phyloP scores from a whole-genome alignment of 1,139 yeast species.

The Nematodospora anomalae region DNA sequence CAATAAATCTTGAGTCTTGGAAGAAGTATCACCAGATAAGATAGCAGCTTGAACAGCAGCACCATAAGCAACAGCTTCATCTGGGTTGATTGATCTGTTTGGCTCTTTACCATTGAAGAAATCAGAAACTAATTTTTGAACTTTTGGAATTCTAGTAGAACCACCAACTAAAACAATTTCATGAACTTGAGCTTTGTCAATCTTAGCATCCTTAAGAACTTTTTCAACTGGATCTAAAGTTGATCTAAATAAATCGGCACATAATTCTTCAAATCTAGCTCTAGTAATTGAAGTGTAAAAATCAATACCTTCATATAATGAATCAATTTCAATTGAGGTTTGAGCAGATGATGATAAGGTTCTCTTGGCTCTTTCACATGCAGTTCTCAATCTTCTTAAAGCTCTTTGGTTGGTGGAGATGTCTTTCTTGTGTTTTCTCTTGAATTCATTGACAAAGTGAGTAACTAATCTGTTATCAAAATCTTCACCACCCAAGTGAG shows the following conservation, averaged over 20 bases:
- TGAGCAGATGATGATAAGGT: slow-evolving; percentile 95
- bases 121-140: slow-evolving; percentile 94
- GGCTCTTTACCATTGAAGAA: slow-evolving; percentile 97
- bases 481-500: slow-evolving; percentile 96
- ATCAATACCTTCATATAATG: slow-evolving; percentile 93
- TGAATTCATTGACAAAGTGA: slow-evolving; percentile 90
- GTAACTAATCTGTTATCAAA: slow-evolving; percentile 56
- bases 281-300: slow-evolving; percentile 95
- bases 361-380: slow-evolving; percentile 99
- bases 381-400: slow-evolving; percentile 96
- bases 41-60: slow-evolving; percentile 99
- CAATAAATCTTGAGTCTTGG: slow-evolving; percentile 77
- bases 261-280: slow-evolving; percentile 98
- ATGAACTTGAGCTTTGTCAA: slow-evolving; percentile 83
- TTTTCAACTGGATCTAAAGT: slow-evolving; percentile 97
- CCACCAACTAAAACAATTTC: slow-evolving; percentile 99
- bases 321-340: slow-evolving; percentile 95
- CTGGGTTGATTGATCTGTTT: slow-evolving; percentile 96
- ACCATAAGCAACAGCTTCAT: slow-evolving; percentile 98
- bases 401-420: slow-evolving; percentile 92
- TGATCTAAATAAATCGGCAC: slow-evolving; percentile 93
- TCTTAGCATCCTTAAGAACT: slow-evolving; percentile 93
- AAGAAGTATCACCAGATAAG: slow-evolving; percentile 57
- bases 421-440: slow-evolving; percentile 94
- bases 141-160: slow-evolving; percentile 99